Evolutionary conservation across 2,329 filamentous ascomycete genomes (phyloP).

Genomic region (Coniochaeta ligniaria): DNA sequence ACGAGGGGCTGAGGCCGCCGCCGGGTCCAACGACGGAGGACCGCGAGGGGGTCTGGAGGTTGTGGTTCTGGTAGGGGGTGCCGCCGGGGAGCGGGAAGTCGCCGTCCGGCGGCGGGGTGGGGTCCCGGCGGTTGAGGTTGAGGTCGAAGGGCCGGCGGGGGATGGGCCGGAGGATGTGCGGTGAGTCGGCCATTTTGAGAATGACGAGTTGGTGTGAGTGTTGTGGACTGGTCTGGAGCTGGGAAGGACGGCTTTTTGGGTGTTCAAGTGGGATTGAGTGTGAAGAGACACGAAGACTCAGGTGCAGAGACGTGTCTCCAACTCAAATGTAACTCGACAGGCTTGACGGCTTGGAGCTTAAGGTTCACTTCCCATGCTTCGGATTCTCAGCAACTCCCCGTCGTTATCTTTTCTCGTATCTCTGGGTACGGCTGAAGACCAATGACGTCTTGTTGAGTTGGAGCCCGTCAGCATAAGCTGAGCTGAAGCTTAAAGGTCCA

Average conservation of each 20-base stretch:
- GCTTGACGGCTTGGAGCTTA: background rate
- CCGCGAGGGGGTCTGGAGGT: conserved; percentile 27
- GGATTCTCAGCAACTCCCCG: background rate
- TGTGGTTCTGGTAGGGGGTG: conserved; percentile 35
- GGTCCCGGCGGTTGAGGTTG: conserved; percentile 41
- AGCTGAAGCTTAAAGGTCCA: background rate
- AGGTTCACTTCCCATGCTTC: background rate
- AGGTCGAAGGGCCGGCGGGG: conserved; percentile 66
- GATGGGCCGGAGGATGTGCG: conserved; percentile 59
- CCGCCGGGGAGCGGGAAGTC: conserved; percentile 22
- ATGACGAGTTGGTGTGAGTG: background rate
- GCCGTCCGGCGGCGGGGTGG: conserved; percentile 36
- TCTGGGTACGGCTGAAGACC: background rate
- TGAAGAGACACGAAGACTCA: background rate
- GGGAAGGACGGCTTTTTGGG: background rate
- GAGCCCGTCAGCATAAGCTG: background rate
- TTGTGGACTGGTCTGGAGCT: background rate
- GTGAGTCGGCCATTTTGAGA: conserved; percentile 13
- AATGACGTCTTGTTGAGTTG: background rate
- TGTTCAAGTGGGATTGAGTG: background rate
- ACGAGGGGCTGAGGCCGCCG: conserved; percentile 6
- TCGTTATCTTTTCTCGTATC: background rate
- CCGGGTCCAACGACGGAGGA: conserved; percentile 10
- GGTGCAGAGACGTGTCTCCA: background rate
- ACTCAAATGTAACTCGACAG: background rate